A percentile compares a stretch with the other conserved stretches of the same genome.
phyloP scores from a whole-genome alignment of 2,329 filamentous ascomycete genomes.

The Metarhizium album region DNA sequence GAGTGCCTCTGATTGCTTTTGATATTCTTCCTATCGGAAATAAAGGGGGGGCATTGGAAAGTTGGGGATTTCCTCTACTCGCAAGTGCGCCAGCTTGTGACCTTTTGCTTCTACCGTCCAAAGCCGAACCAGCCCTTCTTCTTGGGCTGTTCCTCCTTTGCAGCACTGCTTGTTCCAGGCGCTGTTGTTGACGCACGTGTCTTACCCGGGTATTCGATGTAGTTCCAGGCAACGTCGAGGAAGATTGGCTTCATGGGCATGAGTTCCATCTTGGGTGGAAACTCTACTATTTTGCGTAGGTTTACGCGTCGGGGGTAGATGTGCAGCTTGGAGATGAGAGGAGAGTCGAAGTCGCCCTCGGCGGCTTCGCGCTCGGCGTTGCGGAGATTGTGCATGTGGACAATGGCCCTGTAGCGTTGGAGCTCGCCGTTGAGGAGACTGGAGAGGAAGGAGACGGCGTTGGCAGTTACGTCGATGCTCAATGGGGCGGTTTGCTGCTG shows the following conservation, averaged over 20 bases:
- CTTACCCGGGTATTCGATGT: slow-evolving; percentile 79
- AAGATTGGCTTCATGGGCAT: slow-evolving; percentile 93
- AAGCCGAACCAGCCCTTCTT: slow-evolving; percentile 73
- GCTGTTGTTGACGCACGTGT: slow-evolving; percentile 6
- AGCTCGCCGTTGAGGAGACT: slow-evolving; percentile 58
- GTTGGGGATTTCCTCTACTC: slow-evolving; percentile 7
- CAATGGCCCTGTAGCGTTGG: slow-evolving; percentile 73
- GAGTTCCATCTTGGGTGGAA: slow-evolving; percentile 71
- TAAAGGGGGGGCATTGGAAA: background rate
- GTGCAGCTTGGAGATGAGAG: slow-evolving; percentile 63
- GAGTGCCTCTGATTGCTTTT: background rate
- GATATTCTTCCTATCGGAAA: background rate
- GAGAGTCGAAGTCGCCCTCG: slow-evolving; percentile 22
- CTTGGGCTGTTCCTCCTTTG: slow-evolving; percentile 34
- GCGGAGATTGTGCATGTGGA: slow-evolving; percentile 63
- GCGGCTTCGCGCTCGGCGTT: slow-evolving; percentile 35
- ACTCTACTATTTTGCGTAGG: slow-evolving; percentile 71
- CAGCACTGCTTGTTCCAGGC: slow-evolving; percentile 12
- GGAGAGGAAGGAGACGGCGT: slow-evolving; percentile 48
- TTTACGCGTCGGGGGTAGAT: slow-evolving; percentile 69
- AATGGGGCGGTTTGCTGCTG: slow-evolving; percentile 30
- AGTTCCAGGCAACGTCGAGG: slow-evolving; percentile 95
- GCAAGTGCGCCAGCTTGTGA: background rate
- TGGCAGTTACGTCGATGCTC: slow-evolving; percentile 55
- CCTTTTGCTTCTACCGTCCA: slow-evolving; percentile 28